Conservation (phyloP, 345 rosid species). For the Pseudoturritis turrita region DNA sequence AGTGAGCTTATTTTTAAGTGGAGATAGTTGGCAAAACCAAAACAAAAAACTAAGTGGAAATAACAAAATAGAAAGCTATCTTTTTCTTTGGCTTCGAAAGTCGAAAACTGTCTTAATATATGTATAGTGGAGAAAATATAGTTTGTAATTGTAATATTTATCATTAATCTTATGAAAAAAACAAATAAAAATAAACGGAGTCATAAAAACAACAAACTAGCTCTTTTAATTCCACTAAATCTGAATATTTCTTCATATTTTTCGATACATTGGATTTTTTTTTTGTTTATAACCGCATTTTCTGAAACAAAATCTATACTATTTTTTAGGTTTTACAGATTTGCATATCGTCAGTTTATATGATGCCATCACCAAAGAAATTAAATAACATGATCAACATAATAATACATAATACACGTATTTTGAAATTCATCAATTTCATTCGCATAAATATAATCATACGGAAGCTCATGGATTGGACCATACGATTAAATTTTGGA, state of each 20-base stretch:
- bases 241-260: not conserved
- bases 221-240: not conserved
- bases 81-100: too few species aligned
- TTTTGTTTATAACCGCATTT: not conserved
- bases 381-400: not conserved
- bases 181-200: not conserved
- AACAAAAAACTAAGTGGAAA: not conserved
- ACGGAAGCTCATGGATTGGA: conserved; percentile 3
- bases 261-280: not conserved
- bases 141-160: not conserved
- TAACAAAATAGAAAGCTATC: not conserved
- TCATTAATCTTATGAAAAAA: not conserved
- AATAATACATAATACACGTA: not conserved
- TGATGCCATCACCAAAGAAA: not conserved
- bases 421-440: not conserved
- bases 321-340: too few species aligned
- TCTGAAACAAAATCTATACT: not conserved
- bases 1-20: conserved; percentile 14
- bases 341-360: not conserved
- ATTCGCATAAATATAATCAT: not conserved
- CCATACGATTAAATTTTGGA: not conserved
- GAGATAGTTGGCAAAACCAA: conserved; percentile 3
- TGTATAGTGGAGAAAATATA: not conserved
- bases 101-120: not conserved
- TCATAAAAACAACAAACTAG: not conserved